phyloP scores from a whole-genome alignment of 306 rosid genomes.

The Begonia fuchsioides region DNA sequence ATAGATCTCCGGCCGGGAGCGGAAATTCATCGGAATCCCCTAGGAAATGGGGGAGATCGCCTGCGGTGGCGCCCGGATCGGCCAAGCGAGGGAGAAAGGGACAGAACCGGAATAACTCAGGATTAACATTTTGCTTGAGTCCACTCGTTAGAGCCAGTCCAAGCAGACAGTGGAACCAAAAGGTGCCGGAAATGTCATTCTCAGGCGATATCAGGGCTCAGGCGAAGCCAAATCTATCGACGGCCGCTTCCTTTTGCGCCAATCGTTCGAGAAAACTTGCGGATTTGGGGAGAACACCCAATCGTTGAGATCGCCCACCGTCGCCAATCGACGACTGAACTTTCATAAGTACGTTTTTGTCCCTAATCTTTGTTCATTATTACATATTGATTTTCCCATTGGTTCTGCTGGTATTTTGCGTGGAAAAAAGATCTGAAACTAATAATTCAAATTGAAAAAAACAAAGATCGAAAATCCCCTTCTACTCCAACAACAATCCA shows the following conservation, averaged over 20 bases:
- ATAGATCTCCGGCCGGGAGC: constrained; percentile 39
- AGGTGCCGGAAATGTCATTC: constrained; percentile 32
- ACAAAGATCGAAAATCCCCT: not conserved
- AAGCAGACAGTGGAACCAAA: constrained; percentile 51
- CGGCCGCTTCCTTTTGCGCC: constrained; percentile 53
- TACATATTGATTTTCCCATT: not conserved
- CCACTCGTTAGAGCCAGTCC: constrained; percentile 85
- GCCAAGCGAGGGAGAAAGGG: constrained; percentile 33
- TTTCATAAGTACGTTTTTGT: constrained; percentile 22
- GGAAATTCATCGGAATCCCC: constrained; percentile 37
- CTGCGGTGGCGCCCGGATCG: constrained; percentile 23
- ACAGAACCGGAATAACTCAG: constrained; percentile 31
- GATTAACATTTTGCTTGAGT: constrained; percentile 68
- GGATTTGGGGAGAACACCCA: constrained; percentile 70
- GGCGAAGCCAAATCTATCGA: constrained; percentile 37
- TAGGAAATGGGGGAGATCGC: constrained; percentile 45
- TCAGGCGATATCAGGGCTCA: constrained; percentile 33
- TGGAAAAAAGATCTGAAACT: too few relatives aligned
- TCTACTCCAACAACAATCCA: not conserved
- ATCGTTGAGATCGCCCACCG: constrained; percentile 51
- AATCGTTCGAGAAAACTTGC: constrained; percentile 82
- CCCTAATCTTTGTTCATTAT: constrained; percentile 3
- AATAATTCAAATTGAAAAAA: not conserved
- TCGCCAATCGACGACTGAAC: constrained; percentile 11
- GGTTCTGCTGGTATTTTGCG: too few relatives aligned